Evolutionary conservation across 2,329 filamentous ascomycete genomes (phyloP).

Genomic region (Sporothrix euskadiensis): DNA sequence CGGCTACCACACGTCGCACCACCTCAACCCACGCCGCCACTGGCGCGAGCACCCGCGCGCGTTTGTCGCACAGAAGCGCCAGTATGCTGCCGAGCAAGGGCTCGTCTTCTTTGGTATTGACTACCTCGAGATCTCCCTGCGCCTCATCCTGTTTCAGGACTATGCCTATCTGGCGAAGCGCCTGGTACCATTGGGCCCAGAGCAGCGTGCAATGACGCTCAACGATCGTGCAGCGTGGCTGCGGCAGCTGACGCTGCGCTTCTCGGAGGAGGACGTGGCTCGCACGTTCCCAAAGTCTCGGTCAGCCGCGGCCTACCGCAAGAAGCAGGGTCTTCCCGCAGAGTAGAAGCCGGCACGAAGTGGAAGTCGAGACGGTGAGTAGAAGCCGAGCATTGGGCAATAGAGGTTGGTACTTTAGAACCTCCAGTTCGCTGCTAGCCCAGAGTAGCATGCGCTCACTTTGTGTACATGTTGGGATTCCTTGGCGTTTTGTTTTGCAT

Average conservation of each 20-base stretch:
- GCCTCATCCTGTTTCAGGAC: slow-evolving; percentile 69
- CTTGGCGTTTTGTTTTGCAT: slow-evolving; percentile 4
- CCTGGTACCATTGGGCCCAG: slow-evolving; percentile 69
- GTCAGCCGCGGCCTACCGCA: slow-evolving; percentile 30
- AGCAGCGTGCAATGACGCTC: slow-evolving; percentile 64
- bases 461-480: slow-evolving; percentile 4
- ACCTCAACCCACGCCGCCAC: slow-evolving; percentile 74
- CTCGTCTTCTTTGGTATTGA: slow-evolving; percentile 81
- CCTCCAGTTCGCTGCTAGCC: not conserved
- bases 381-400: not conserved
- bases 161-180: slow-evolving; percentile 69
- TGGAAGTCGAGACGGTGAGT: not conserved
- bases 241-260: slow-evolving; percentile 62
- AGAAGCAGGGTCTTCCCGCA: slow-evolving; percentile 29
- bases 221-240: slow-evolving; percentile 65
- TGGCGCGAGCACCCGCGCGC: slow-evolving; percentile 78
- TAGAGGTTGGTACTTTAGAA: not conserved
- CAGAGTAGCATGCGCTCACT: not conserved
- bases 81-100: slow-evolving; percentile 66
- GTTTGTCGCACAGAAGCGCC: slow-evolving; percentile 68
- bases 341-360: not conserved
- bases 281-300: slow-evolving; percentile 51
- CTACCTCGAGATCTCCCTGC: slow-evolving; percentile 73
- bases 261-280: slow-evolving; percentile 64
- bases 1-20: slow-evolving; percentile 79